Conservation (phyloP, 257 asterid species). For the Solanum chilense region DNA sequence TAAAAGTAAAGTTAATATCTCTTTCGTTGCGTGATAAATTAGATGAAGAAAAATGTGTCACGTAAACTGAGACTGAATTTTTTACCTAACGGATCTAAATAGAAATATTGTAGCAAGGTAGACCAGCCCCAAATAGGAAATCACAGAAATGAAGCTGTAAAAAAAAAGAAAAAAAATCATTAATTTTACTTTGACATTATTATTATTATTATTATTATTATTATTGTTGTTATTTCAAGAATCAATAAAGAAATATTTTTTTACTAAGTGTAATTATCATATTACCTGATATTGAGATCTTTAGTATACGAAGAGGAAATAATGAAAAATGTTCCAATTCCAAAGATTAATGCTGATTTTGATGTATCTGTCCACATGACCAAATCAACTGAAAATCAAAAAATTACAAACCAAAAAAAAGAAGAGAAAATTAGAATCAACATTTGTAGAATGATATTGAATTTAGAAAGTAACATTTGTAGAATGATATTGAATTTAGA, state of each 20-base stretch:
- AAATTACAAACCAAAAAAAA: not conserved
- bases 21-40: not conserved
- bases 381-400: constrained; percentile 38
- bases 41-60: too few species aligned
- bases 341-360: constrained; percentile 79
- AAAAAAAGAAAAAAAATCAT: not conserved
- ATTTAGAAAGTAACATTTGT: not conserved
- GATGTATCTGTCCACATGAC: constrained; percentile 90
- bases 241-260: not conserved
- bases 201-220: too few species aligned
- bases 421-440: not conserved
- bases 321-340: constrained; percentile 67
- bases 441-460: not conserved
- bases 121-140: constrained; percentile 64
- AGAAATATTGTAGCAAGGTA: constrained; percentile 83
- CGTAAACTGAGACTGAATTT: not conserved
- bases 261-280: not conserved
- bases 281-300: constrained; percentile 72
- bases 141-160: constrained; percentile 74
- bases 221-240: not conserved
- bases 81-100: constrained; percentile 79
- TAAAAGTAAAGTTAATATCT: not conserved
- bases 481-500: not conserved
- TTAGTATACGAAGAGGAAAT: constrained; percentile 68
- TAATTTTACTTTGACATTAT: not conserved